phyloP scores from a whole-genome alignment of 108 stramenopile genomes.

The Pseudonitzschia delicatissima region DNA sequence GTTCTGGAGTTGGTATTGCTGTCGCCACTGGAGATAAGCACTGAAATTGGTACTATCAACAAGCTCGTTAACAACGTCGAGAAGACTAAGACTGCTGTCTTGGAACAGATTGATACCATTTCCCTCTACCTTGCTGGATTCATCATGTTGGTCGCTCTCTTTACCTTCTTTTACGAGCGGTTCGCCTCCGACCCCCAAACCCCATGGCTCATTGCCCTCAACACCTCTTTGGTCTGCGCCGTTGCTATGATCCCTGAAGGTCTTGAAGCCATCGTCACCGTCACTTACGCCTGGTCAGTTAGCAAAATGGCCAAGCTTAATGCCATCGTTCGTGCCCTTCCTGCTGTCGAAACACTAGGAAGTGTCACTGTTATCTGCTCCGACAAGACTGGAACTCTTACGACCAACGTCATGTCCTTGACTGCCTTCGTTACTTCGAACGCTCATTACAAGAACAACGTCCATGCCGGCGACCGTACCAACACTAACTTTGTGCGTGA shows the following conservation, averaged over 20 bases:
- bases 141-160: slow-evolving; percentile 72
- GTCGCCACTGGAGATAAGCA: slow-evolving; percentile 79
- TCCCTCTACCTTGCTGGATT: slow-evolving; percentile 77
- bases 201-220: slow-evolving; percentile 47
- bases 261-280: slow-evolving; percentile 92
- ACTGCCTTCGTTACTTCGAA: slow-evolving; percentile 75
- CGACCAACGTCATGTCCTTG: slow-evolving; percentile 92
- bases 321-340: slow-evolving; percentile 88
- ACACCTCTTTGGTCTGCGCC: slow-evolving; percentile 76
- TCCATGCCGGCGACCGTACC: slow-evolving; percentile 51
- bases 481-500: slow-evolving; percentile 64
- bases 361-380: slow-evolving; percentile 93
- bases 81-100: slow-evolving; percentile 90
- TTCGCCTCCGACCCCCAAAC: background rate
- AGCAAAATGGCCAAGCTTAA: slow-evolving; percentile 83
- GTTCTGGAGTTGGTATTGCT: slow-evolving; percentile 81
- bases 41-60: slow-evolving; percentile 96
- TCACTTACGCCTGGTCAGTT: slow-evolving; percentile 90
- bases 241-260: slow-evolving; percentile 98
- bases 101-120: slow-evolving; percentile 88
- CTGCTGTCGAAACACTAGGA: slow-evolving; percentile 97
- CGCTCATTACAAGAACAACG: slow-evolving; percentile 70
- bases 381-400: slow-evolving; percentile 98
- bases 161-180: slow-evolving; percentile 71
- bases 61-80: slow-evolving; percentile 73